A percentile compares a stretch with the other conserved stretches of the same genome.
These are phyloP conservation scores for Phytophthora palmivora DNA, from an alignment of 352 stramenopile genomes.

Conservation along the genomic window DNA sequence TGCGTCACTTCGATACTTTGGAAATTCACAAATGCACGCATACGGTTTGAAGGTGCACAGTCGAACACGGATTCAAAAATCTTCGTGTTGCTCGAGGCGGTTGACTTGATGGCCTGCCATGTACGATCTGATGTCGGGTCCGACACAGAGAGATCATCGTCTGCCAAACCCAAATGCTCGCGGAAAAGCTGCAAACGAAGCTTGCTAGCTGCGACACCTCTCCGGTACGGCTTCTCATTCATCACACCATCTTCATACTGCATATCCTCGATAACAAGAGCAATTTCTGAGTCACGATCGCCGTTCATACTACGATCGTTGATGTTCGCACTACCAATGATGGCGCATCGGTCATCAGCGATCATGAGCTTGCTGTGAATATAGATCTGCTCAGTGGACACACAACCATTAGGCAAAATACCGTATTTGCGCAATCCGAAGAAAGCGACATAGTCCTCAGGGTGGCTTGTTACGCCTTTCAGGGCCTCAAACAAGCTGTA, in stretches of 20 bases:
- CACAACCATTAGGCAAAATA: slow-evolving; percentile 78
- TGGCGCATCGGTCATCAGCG: slow-evolving; percentile 89
- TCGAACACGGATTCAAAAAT: slow-evolving; percentile 88
- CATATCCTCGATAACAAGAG: slow-evolving; percentile 84
- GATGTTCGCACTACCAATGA: slow-evolving; percentile 96
- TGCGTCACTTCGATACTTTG: no score
- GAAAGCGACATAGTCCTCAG: slow-evolving; percentile 85
- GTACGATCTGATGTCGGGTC: slow-evolving; percentile 70
- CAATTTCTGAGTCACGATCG: slow-evolving; percentile 90
- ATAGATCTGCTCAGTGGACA: slow-evolving; percentile 92
- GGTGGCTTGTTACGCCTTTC: slow-evolving; percentile 61
- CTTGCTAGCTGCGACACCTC: slow-evolving; percentile 64
- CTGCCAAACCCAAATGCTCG: slow-evolving; percentile 76
- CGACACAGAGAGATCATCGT: slow-evolving; percentile 59
- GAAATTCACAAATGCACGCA: slow-evolving; percentile 81
- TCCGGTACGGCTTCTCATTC: slow-evolving; percentile 75
- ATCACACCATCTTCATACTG: slow-evolving; percentile 81
- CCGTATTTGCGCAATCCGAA: slow-evolving; percentile 87
- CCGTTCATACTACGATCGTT: slow-evolving; percentile 96
- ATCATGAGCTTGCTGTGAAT: slow-evolving; percentile 93
- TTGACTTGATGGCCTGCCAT: slow-evolving; percentile 66
- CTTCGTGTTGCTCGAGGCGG: slow-evolving; percentile 72
- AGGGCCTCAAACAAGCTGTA: slow-evolving; percentile 83
- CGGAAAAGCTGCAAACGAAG: slow-evolving; percentile 84
- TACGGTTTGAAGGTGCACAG: slow-evolving; percentile 82